Conservation (phyloP, 164 flowering plant genomes). For the Stephania yunnanensis region DNA sequence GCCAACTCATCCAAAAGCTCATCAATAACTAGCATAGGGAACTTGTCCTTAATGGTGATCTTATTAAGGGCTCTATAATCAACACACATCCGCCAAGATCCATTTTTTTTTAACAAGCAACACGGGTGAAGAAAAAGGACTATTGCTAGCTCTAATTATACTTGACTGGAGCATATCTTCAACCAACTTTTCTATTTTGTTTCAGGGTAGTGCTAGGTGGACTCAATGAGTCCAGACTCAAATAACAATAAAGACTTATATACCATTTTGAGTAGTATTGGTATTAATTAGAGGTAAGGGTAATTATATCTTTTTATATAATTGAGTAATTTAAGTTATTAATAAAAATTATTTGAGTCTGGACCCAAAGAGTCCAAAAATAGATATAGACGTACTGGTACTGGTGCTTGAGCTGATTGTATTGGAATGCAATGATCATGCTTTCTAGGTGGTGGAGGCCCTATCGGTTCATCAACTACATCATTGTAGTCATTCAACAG, state of each 20-base stretch:
- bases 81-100: neutral
- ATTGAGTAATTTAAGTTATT: no score
- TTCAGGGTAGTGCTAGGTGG: no score
- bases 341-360: no score
- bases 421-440: neutral
- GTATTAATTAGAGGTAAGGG: no score
- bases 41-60: neutral
- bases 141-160: no score
- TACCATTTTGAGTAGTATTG: no score
- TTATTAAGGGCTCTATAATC: neutral
- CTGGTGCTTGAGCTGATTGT: neutral
- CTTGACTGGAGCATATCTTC: neutral
- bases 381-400: neutral
- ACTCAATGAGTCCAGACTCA: no score
- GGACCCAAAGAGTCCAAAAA: no score
- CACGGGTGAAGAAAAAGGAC: neutral
- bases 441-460: neutral
- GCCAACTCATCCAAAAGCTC: slow-evolving; percentile 1
- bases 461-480: neutral
- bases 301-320: no score
- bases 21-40: slow-evolving; percentile 1
- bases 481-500: no score
- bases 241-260: no score
- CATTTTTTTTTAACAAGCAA: neutral
- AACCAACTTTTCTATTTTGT: neutral